phyloP scores from a whole-genome alignment of 2,329 filamentous ascomycete genomes.

The Colletotrichum sp. region DNA sequence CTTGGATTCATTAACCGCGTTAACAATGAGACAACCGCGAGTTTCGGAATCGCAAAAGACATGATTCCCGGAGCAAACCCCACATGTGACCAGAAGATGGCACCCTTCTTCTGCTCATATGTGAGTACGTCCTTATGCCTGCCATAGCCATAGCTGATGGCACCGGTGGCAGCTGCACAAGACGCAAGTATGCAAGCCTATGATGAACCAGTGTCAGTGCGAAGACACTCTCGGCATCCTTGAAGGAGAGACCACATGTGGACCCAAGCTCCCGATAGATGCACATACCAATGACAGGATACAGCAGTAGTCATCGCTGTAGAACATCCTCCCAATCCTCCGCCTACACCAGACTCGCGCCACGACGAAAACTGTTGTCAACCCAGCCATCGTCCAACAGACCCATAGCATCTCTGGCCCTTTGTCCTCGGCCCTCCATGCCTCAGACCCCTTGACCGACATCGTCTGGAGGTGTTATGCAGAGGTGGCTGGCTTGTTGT shows the following conservation, averaged over 20 bases:
- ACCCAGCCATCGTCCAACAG: neutral
- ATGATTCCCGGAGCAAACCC: constrained; percentile 41
- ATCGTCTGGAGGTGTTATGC: neutral
- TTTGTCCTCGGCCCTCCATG: neutral
- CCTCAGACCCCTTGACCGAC: neutral
- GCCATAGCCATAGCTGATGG: constrained; percentile 42
- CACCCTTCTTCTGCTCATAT: constrained; percentile 29
- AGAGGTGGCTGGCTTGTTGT: neutral
- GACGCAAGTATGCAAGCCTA: constrained; percentile 23
- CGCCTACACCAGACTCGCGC: neutral
- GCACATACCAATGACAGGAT: neutral
- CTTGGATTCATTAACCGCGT: constrained; percentile 41
- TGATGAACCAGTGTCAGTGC: neutral
- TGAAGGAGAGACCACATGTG: neutral
- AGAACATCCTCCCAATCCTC: neutral
- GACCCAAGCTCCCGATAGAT: neutral
- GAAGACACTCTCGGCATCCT: no score
- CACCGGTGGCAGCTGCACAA: constrained; percentile 34
- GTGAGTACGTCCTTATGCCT: constrained; percentile 37
- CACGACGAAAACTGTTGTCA: neutral
- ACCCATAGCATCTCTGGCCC: neutral
- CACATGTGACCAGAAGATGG: constrained; percentile 38
- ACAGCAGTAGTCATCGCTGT: neutral
- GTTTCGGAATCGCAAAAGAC: constrained; percentile 44
- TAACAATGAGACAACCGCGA: constrained; percentile 43